Evolutionary conservation across 78 protist genomes (phyloP), one percentile per base, ranked within the genome.

Genomic region (Chrysochromulina parva): DNA sequence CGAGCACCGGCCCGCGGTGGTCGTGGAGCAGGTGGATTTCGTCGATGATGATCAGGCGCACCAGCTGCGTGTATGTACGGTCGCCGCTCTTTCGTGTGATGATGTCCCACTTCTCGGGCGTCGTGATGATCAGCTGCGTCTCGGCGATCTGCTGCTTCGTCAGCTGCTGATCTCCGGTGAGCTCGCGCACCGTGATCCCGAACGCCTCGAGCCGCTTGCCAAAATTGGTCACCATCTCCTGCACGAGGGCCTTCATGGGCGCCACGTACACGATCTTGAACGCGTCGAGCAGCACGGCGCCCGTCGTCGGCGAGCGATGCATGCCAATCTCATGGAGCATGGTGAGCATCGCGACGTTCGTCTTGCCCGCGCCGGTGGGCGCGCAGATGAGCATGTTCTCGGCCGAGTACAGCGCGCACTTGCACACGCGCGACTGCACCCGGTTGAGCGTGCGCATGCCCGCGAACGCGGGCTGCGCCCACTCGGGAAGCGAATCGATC

Each of bases 41-140:
- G 76, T 96, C 96, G 80, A 96, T 96, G 85, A 96, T 93, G 48
- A 96, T 54, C 38, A 95, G 85, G 17, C 95, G 76, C 2, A 98
- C 99, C n/a, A 95, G 87, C 82, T 93, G 92, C 59, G 97, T 92
- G 92, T 93, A 92, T 9, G 98, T 89, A 55, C 98, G 94, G 58
- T 99, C 99, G 52, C 97, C 98, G n/a, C 93, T 55, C 82, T 99
- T 98, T 71, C 99, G 93, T 17, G 99, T 98, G 91, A 99, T 92
- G 53, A 99, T 95, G 88, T 99, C 99, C 99, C 99, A 99, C 96
- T 99, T 99, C 94, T 99, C 99, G 19, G 99, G 99, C 65, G 99
- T 99, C 59, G 99, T 97, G 20, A 99, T 97, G 48, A 98, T 96
- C 57, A 98, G 48, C 57, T 98, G 98, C 38, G 99, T 97, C 28